Evolutionary conservation across 2,329 filamentous ascomycete genomes (phyloP).

Genomic region (Zalaria sp.): DNA sequence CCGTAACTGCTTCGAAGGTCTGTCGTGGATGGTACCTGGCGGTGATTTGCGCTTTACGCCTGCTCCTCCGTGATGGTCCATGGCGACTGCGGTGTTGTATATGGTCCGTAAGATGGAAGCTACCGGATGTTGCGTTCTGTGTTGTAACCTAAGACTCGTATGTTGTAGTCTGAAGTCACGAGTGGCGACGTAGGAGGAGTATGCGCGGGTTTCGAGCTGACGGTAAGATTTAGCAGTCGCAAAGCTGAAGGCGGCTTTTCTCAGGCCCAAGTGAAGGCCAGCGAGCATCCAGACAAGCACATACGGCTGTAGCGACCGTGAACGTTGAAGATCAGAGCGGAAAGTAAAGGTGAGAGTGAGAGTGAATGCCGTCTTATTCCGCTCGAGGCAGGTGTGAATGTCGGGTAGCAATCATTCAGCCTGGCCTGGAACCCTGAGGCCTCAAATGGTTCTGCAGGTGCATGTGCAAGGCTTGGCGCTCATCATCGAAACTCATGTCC

Average conservation of each 20-base stretch:
- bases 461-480: not conserved
- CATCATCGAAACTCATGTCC: no score
- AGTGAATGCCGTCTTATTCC: no score
- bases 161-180: not conserved
- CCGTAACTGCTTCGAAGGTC: conserved; percentile 20
- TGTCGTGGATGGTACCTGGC: conserved; percentile 15
- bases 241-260: conserved; percentile 4
- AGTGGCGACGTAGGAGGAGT: not conserved
- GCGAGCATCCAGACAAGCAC: conserved; percentile 8
- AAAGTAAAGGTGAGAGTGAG: no score
- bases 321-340: no score
- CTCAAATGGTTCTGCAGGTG: not conserved
- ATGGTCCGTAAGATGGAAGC: not conserved
- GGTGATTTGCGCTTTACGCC: conserved; percentile 20
- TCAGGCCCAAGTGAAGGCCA: conserved; percentile 5
- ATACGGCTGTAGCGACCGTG: not conserved
- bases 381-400: no score
- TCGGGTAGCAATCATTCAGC: not conserved
- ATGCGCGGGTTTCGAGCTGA: not conserved
- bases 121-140: not conserved
- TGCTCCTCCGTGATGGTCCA: conserved; percentile 6
- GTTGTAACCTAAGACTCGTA: no score
- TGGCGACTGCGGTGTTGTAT: not conserved
- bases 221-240: conserved; percentile 2
- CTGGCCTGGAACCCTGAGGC: not conserved